These are phyloP conservation scores for Metschnikowia proteae DNA, from an alignment of 805 yeast species.

Conservation along the genomic window DNA sequence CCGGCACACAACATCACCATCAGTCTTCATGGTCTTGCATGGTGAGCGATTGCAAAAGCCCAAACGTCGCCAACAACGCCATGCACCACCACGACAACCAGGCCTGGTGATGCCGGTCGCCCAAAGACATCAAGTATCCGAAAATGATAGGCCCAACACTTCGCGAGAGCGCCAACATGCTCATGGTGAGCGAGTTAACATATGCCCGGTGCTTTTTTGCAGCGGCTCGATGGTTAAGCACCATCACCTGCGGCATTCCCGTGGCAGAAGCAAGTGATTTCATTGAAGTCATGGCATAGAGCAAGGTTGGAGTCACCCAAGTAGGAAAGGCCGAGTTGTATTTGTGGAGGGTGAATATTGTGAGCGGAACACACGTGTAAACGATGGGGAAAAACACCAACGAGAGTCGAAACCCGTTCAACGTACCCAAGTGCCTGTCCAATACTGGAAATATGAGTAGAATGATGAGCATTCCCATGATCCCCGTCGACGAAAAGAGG, in stretches of 20 bases:
- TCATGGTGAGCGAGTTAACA: slow-evolving; percentile 32
- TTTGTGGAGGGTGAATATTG: slow-evolving; percentile 29
- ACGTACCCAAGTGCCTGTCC: slow-evolving; percentile 31
- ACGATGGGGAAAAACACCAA: slow-evolving; percentile 31
- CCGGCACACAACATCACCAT: neutral
- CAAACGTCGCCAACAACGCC: slow-evolving; percentile 26
- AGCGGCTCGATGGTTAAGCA: slow-evolving; percentile 36
- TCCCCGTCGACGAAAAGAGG: slow-evolving; percentile 34
- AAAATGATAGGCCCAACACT: slow-evolving; percentile 32
- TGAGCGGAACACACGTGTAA: slow-evolving; percentile 28
- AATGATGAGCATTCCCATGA: slow-evolving; percentile 33
- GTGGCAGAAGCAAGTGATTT: slow-evolving; percentile 33
- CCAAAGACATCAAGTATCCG: slow-evolving; percentile 34
- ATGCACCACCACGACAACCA: slow-evolving; percentile 37
- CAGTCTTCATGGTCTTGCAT: slow-evolving; percentile 29
- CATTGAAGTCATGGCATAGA: slow-evolving; percentile 31
- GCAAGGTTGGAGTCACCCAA: slow-evolving; percentile 27
- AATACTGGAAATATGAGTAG: slow-evolving; percentile 30
- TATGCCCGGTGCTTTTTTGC: slow-evolving; percentile 32
- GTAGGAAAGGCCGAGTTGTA: slow-evolving; percentile 25
- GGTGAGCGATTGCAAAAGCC: slow-evolving; percentile 26
- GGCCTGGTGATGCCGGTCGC: slow-evolving; percentile 23
- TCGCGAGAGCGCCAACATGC: slow-evolving; percentile 31
- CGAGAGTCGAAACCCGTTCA: slow-evolving; percentile 30
- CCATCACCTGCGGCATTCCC: slow-evolving; percentile 35